These are phyloP conservation scores for Daphne laureola DNA, from an alignment of 441 rosid genomes.

Conservation along the genomic window DNA sequence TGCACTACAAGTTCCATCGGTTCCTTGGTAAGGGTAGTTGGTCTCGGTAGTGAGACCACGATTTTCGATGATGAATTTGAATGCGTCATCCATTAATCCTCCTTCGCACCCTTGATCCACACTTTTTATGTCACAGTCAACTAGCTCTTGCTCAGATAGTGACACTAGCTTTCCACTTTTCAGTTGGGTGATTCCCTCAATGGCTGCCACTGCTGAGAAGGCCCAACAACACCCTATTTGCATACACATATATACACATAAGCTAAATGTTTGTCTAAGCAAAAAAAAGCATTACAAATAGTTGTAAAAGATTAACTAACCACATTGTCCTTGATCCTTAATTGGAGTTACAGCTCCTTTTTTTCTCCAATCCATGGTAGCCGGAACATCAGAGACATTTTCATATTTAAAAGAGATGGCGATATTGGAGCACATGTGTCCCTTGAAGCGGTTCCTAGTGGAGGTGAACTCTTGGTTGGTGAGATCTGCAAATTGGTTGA, in stretches of 20 bases:
- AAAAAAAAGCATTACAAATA: too few species aligned
- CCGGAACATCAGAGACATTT: not conserved
- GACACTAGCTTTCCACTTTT: conserved; percentile 14
- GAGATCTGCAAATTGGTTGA: conserved; percentile 2
- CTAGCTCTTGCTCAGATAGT: conserved; percentile 18
- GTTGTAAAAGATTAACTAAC: not conserved
- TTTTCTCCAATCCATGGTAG: conserved; percentile 14
- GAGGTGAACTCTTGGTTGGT: conserved; percentile 5
- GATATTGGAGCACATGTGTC: not conserved
- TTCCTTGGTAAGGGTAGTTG: conserved; percentile 10
- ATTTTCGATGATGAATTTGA: conserved; percentile 14
- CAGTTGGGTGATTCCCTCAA: conserved; percentile 15
- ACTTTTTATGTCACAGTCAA: conserved; percentile 15
- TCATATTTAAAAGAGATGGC: not conserved
- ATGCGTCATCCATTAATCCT: conserved; percentile 15
- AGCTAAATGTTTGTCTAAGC: too few species aligned
- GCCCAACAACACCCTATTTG: conserved; percentile 14
- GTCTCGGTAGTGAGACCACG: conserved; percentile 10
- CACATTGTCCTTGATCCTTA: conserved; percentile 16
- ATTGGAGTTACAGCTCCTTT: conserved; percentile 11
- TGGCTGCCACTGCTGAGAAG: conserved; percentile 13
- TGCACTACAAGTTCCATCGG: conserved; percentile 7
- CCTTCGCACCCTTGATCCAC: conserved; percentile 13
- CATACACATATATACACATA: too few species aligned
- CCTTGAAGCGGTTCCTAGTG: not conserved